Conservation (phyloP, 2,329 filamentous ascomycete species). For the Microthyrium microscopicum region DNA sequence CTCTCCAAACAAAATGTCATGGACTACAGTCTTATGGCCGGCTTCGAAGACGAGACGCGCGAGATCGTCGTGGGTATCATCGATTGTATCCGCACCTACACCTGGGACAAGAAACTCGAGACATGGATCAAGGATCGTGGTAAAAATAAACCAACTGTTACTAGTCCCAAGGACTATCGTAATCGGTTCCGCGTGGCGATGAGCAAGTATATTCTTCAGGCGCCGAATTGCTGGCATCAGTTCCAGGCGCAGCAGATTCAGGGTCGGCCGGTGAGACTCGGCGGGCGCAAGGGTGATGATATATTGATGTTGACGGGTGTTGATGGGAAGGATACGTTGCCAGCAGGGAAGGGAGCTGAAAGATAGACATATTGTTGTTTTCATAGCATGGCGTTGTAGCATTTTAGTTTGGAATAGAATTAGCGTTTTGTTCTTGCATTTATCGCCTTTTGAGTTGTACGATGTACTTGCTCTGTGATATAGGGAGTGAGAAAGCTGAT, state of each 20-base stretch:
- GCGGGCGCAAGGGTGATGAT: background rate
- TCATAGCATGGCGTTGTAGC: too few species aligned
- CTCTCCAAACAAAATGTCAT: constrained; percentile 91
- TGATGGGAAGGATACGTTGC: too few species aligned
- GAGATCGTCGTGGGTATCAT: constrained; percentile 96
- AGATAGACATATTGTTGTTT: too few species aligned
- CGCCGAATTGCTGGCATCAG: constrained; percentile 61
- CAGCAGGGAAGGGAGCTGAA: too few species aligned
- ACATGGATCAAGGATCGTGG: constrained; percentile 98
- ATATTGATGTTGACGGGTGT: too few species aligned
- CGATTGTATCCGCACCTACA: constrained; percentile 92
- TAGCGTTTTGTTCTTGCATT: too few species aligned
- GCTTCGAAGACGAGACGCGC: constrained; percentile 75
- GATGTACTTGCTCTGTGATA: too few species aligned
- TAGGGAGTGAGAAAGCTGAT: too few species aligned
- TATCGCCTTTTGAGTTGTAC: too few species aligned
- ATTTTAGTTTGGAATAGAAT: too few species aligned
- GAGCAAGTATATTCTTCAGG: constrained; percentile 70
- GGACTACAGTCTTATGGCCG: constrained; percentile 98
- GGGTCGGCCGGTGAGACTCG: constrained; percentile 1
- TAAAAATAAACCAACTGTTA: constrained; percentile 78
- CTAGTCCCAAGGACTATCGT: constrained; percentile 94
- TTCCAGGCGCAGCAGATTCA: constrained; percentile 27
- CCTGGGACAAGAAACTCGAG: constrained; percentile 99
- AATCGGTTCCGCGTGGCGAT: constrained; percentile 91